A percentile compares a stretch with the other conserved stretches of the same genome.
These are phyloP conservation scores for Microbotryum lychnidis-dioicae DNA, from an alignment of 1,284 basidiomycete species.

Conservation along the genomic window DNA sequence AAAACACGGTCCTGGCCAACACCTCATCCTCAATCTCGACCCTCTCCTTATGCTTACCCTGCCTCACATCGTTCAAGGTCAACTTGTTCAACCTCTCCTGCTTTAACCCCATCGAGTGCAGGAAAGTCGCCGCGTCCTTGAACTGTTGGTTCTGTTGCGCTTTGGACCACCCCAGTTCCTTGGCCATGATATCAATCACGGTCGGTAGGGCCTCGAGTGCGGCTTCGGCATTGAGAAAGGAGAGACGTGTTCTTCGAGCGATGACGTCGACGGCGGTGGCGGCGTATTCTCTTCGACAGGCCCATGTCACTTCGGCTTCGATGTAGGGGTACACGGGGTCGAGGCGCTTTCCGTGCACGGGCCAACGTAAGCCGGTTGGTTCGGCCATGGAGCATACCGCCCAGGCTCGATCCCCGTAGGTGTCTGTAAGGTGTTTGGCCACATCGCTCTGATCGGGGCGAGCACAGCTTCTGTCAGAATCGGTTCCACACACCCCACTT, in stretches of 20 bases:
- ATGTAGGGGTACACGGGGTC: conserved; percentile 75
- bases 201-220: conserved; percentile 75
- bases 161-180: conserved; percentile 70
- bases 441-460: conserved; percentile 59
- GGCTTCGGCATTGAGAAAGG: conserved; percentile 85
- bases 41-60: conserved; percentile 26
- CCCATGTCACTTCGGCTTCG: conserved; percentile 89
- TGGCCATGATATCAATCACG: conserved; percentile 84
- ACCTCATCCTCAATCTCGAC: conserved; percentile 18
- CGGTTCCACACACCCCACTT: too few species aligned
- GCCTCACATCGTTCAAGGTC: conserved; percentile 32
- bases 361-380: conserved; percentile 72
- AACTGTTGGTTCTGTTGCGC: conserved; percentile 56
- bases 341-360: conserved; percentile 73
- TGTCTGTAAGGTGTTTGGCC: conserved; percentile 84
- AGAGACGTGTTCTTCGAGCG: conserved; percentile 78
- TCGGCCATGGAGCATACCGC: conserved; percentile 75
- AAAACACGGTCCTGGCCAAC: conserved; percentile 24
- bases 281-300: conserved; percentile 83
- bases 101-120: conserved; percentile 42
- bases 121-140: conserved; percentile 43
- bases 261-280: conserved; percentile 84
- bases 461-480: too few species aligned
- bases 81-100: conserved; percentile 10
- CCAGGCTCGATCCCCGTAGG: conserved; percentile 95